These are phyloP conservation scores for Chaetoceros tenuissimus DNA, from an alignment of 108 stramenopile species.

Conservation along the genomic window DNA sequence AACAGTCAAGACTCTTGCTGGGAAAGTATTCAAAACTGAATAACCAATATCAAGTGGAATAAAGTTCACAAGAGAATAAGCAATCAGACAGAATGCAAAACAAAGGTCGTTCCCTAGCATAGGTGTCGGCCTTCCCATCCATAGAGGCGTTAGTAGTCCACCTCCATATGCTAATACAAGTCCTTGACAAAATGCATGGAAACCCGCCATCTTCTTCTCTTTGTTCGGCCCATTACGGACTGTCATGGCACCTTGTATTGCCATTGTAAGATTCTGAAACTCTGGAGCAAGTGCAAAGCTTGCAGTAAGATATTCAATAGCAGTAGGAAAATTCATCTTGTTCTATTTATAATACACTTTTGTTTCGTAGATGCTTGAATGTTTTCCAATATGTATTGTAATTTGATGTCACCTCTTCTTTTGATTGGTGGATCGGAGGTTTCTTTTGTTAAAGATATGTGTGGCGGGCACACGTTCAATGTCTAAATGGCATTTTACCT, in stretches of 20 bases:
- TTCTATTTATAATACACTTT: too few species aligned
- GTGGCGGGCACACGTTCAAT: too few species aligned
- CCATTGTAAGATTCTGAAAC: constrained; percentile 47
- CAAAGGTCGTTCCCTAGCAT: constrained; percentile 68
- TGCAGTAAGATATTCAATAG: constrained; percentile 36
- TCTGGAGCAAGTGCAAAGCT: constrained; percentile 42
- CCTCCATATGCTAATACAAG: constrained; percentile 61
- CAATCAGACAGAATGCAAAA: constrained; percentile 42
- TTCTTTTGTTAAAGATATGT: too few species aligned
- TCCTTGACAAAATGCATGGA: constrained; percentile 67
- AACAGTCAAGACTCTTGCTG: constrained; percentile 29
- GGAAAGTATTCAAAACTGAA: constrained; percentile 37
- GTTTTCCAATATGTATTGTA: too few species aligned
- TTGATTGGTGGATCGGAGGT: too few species aligned
- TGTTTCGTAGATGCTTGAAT: too few species aligned
- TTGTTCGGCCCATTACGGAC: constrained; percentile 65
- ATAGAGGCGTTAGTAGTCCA: constrained; percentile 50
- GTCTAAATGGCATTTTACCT: too few species aligned
- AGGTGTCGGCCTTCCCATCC: constrained; percentile 78
- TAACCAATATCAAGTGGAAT: constrained; percentile 59
- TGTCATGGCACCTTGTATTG: constrained; percentile 59
- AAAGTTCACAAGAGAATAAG: constrained; percentile 52
- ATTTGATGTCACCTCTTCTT: too few species aligned
- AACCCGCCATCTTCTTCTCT: constrained; percentile 51
- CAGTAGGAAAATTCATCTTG: constrained; percentile 11